Evolutionary conservation across 192 early-diverging fungal genomes (phyloP), one percentile per base, ranked within the genome.

Genomic region (Coemansia pectinata): DNA sequence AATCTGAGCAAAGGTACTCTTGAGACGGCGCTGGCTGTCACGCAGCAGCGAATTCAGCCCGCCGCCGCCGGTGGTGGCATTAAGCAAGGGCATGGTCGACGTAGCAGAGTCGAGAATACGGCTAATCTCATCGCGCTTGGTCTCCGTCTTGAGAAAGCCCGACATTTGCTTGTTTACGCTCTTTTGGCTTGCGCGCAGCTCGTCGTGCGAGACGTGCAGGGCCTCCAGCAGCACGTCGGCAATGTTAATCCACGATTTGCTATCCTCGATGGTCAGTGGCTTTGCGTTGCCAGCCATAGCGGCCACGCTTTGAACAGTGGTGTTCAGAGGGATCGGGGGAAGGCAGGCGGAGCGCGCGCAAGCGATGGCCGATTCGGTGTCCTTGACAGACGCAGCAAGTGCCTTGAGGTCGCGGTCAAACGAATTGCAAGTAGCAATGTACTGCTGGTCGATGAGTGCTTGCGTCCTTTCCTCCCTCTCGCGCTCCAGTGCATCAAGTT

Each of bases 11-110:
- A 61, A 66, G 7, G 63, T 44, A 34, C n/a, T 17, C 41, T 74
- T 77, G 27, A 83, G 69, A n/a, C 75, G 71, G 31, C 66, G 60
- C 63, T 69, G 75, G 52, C 60, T 69, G 62, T 83, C 80, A 40
- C 75, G 80, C 66, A 77, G 75, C 62, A 74, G 62, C n/a, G 80
- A 75, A 33, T 66, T 77, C 23, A 77, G 72, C 1, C 75, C 80
- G n/a, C 42, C 48, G 17, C 73, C 65, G 55, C 63, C 29, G 17
- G 68, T 70, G 7, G 63, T 70, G 7, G 63, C 53, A 34, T 69
- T 70, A 23, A 63, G 48, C 63, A 66, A 61, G 7, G 72, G n/a
- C n/a, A 44, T 44, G 11, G 65, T 34, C 6, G 77, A 69, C 11
- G 64, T 25, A 15, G 65, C 44, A 27, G 55, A 41, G 15, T 62